phyloP scores from a whole-genome alignment of 305 asterid species.

The Fraxinus albicans region DNA sequence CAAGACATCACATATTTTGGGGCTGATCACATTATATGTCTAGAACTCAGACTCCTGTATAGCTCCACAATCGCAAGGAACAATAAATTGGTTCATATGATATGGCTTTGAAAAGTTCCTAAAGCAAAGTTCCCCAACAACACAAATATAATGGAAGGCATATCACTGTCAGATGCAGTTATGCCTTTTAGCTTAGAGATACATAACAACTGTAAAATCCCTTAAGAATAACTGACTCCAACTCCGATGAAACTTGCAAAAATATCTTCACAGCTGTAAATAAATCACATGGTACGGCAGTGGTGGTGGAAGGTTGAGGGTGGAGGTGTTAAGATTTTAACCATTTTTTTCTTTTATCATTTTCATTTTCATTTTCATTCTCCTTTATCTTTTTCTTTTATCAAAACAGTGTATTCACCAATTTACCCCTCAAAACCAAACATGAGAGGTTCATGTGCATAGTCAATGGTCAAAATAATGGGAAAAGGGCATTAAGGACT shows the following conservation, averaged over 20 bases:
- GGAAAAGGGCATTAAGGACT: background rate
- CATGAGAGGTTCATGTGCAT: background rate
- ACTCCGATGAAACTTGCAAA: background rate
- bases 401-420: background rate
- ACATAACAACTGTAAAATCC: background rate
- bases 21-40: background rate
- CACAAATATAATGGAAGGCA: background rate
- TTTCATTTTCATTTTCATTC: background rate
- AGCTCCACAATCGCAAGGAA: background rate
- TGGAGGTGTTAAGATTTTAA: background rate
- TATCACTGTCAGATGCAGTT: background rate
- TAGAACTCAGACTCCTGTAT: background rate
- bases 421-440: background rate
- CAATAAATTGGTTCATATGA: background rate
- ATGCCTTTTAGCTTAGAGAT: background rate
- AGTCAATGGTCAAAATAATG: background rate
- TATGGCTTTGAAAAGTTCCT: background rate
- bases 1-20: background rate
- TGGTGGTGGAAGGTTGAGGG: background rate
- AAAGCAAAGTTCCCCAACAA: background rate
- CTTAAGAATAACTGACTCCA: background rate
- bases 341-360: background rate
- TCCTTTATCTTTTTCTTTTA: background rate
- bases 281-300: background rate
- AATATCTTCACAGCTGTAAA: background rate